Evolutionary conservation across 2,329 filamentous ascomycete species (phyloP).

Genomic region (Fusarium siculi): DNA sequence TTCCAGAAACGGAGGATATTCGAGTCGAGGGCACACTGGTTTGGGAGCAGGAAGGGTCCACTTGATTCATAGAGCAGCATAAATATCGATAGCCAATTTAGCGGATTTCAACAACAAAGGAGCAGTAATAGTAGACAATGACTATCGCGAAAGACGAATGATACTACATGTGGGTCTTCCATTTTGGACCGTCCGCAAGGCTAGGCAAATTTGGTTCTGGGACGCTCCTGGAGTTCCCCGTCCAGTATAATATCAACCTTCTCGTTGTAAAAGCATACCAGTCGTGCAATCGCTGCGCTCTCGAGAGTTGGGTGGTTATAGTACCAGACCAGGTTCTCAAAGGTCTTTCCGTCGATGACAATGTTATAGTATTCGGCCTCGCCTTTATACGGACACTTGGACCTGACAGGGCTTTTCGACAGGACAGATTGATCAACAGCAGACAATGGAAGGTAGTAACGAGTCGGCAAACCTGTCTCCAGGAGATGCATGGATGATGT

Average conservation of each 20-base stretch:
- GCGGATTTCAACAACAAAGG: accelerated
- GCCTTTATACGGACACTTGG: constrained; percentile 75
- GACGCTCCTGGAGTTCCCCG: constrained; percentile 53
- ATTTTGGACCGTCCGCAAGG: neutral
- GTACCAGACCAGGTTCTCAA: constrained; percentile 69
- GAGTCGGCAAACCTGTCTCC: constrained; percentile 68
- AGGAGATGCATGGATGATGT: constrained; percentile 63
- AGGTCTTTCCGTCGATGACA: constrained; percentile 55
- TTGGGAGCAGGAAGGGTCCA: neutral
- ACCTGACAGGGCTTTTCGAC: constrained; percentile 61
- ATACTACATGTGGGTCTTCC: neutral
- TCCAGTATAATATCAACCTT: constrained; percentile 72
- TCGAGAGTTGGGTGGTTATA: constrained; percentile 68
- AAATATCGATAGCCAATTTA: neutral
- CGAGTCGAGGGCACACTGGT: neutral
- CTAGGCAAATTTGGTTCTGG: constrained; percentile 43
- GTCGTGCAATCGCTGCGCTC: constrained; percentile 64
- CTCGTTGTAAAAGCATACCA: constrained; percentile 75
- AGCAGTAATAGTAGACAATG: neutral
- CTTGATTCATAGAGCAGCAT: neutral
- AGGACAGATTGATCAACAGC: constrained; percentile 59
- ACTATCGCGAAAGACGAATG: neutral
- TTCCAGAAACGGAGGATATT: neutral
- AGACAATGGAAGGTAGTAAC: constrained; percentile 69
- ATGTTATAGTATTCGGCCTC: constrained; percentile 71